Percentiles rank a stretch among this genome's conserved stretches.
Conservation (phyloP, 148 eudicot species). For the Spergularia bocconei region DNA sequence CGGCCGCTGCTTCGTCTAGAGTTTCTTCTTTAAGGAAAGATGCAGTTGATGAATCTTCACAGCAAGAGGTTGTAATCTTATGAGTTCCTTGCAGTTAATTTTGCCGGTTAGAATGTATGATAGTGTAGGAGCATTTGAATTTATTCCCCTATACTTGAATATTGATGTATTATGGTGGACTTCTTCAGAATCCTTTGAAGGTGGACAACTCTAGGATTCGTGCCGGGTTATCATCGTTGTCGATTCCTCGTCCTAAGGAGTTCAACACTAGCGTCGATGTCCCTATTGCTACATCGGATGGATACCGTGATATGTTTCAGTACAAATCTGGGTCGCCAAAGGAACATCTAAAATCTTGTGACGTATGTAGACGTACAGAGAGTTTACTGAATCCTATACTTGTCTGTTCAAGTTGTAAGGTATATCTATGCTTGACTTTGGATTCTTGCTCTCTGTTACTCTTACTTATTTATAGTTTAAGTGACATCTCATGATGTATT, state of each 20-base stretch:
- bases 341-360: slow-evolving; percentile 65
- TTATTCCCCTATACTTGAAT: neutral
- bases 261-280: slow-evolving; percentile 49
- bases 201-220: slow-evolving; percentile 44
- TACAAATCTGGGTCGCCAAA: slow-evolving; percentile 41
- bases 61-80: slow-evolving; percentile 48
- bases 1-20: slow-evolving; percentile 92
- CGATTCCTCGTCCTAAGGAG: slow-evolving; percentile 55
- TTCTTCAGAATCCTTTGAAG: slow-evolving; percentile 47
- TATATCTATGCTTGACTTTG: slow-evolving; percentile 22
- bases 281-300: slow-evolving; percentile 46
- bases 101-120: neutral
- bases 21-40: slow-evolving; percentile 84
- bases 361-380: slow-evolving; percentile 78
- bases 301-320: slow-evolving; percentile 45
- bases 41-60: slow-evolving; percentile 57
- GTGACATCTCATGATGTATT: slow-evolving; percentile 7
- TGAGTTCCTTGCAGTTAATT: slow-evolving; percentile 4
- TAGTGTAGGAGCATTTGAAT: neutral
- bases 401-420: slow-evolving; percentile 94
- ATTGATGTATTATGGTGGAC: neutral
- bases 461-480: neutral
- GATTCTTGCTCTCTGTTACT: neutral
- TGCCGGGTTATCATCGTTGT: slow-evolving; percentile 39
- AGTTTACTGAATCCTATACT: slow-evolving; percentile 69